phyloP scores from a whole-genome alignment of 257 asterid genomes.

The Solanum microdontum region DNA sequence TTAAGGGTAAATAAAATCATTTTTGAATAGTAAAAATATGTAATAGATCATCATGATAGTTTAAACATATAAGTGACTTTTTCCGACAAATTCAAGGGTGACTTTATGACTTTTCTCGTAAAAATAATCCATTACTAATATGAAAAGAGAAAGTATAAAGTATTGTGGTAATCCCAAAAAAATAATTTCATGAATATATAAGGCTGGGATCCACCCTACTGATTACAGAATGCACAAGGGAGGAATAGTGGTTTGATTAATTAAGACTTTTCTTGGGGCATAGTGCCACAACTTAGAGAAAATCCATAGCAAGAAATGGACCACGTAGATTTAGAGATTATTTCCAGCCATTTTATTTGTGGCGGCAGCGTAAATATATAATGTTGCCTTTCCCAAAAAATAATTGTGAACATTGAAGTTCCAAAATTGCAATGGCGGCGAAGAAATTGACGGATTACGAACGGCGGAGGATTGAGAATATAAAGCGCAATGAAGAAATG shows the following conservation, averaged over 20 bases:
- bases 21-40: no score
- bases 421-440: conserved; percentile 24
- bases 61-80: no score
- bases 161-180: not conserved
- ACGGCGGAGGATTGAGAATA: conserved; percentile 70
- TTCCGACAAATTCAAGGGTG: no score
- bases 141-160: no score
- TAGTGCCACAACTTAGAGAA: not conserved
- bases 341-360: not conserved
- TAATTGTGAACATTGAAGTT: not conserved
- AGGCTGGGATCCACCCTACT: not conserved
- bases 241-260: not conserved
- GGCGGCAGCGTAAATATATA: not conserved
- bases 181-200: not conserved
- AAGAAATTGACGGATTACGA: conserved; percentile 58
- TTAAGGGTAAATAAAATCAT: no score
- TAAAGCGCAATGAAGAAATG: conserved; percentile 70
- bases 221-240: not conserved
- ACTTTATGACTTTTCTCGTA: no score
- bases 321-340: not conserved
- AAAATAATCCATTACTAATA: no score
- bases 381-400: not conserved
- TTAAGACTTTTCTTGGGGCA: not conserved
- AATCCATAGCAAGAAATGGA: not conserved
- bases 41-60: no score